These are phyloP conservation scores for Phytophthora pseudosyringae DNA, from an alignment of 352 stramenopile species.

Conservation along the genomic window DNA sequence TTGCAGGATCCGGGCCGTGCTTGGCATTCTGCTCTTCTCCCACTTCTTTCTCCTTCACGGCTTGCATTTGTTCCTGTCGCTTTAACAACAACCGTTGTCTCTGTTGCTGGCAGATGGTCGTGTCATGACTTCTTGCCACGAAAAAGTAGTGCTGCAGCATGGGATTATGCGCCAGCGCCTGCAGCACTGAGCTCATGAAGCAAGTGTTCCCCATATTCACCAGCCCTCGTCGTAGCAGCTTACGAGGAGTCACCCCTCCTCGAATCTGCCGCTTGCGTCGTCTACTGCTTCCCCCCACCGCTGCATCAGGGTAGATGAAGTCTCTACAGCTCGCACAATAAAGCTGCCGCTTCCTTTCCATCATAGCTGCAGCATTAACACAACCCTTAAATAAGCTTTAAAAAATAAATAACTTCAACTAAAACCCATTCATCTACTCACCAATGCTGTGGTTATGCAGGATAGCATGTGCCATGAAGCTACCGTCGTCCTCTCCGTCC, in stretches of 20 bases:
- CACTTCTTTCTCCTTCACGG: constrained; percentile 18
- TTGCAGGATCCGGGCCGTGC: constrained; percentile 11
- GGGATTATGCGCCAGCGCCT: constrained; percentile 72
- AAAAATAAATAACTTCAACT: neutral
- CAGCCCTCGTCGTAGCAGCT: constrained; percentile 55
- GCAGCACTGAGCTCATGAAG: constrained; percentile 85
- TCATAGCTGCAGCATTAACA: constrained; percentile 38
- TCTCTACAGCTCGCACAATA: constrained; percentile 68
- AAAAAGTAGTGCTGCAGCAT: constrained; percentile 81
- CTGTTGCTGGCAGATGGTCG: constrained; percentile 65
- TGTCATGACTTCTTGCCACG: constrained; percentile 63
- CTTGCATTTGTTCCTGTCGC: constrained; percentile 28
- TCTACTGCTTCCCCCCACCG: constrained; percentile 25
- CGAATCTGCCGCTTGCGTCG: constrained; percentile 29
- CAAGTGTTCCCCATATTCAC: constrained; percentile 90
- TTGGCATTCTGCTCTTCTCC: constrained; percentile 10
- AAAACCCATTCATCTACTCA: constrained; percentile 20
- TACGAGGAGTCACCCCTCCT: constrained; percentile 19
- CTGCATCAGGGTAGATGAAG: constrained; percentile 62
- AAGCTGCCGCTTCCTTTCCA: constrained; percentile 53
- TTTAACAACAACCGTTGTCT: constrained; percentile 40
- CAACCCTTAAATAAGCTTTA: neutral
- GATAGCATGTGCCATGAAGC: constrained; percentile 76
- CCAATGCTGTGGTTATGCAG: constrained; percentile 65
- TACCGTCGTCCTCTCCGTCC: constrained; percentile 36